Conservation (phyloP, 2,329 filamentous ascomycete species). For the Drechslerella dactyloides region DNA sequence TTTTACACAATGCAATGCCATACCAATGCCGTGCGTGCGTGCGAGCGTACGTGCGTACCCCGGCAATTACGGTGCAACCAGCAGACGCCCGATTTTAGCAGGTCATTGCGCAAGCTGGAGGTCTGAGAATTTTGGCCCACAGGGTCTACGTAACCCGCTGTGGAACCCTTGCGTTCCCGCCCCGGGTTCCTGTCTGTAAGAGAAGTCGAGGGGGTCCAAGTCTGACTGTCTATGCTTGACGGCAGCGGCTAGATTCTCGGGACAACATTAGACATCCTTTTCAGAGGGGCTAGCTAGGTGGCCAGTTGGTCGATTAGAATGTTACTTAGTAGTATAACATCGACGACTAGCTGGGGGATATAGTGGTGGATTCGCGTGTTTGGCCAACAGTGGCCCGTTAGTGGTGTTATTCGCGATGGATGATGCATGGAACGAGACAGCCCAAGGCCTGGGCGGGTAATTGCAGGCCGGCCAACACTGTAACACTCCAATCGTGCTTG, state of each 20-base stretch:
- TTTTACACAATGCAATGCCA: background rate
- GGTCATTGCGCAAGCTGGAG: constrained; percentile 7
- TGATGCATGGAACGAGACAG: too few relatives aligned
- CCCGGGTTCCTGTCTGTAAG: constrained; percentile 41
- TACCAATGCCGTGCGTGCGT: background rate
- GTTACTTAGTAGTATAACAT: too few relatives aligned
- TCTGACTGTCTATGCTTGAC: constrained; percentile 15
- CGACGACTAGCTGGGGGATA: background rate
- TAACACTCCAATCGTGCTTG: constrained; percentile 32
- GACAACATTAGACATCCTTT: too few relatives aligned
- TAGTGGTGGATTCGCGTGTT: background rate
- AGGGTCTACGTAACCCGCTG: constrained; percentile 9
- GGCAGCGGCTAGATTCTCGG: constrained; percentile 41
- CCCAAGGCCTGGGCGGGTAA: too few relatives aligned
- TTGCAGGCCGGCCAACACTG: constrained; percentile 48
- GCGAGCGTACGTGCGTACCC: too few relatives aligned
- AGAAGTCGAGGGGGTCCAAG: too few relatives aligned
- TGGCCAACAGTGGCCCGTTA: background rate
- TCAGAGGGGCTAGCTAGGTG: too few relatives aligned
- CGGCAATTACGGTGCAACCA: background rate
- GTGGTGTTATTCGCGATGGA: background rate
- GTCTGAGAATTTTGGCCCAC: background rate
- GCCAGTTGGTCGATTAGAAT: too few relatives aligned
- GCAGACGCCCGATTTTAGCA: constrained; percentile 13
- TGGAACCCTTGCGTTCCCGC: constrained; percentile 33